Conservation (phyloP, 345 rosid species). For the Aquilaria sinensis region DNA sequence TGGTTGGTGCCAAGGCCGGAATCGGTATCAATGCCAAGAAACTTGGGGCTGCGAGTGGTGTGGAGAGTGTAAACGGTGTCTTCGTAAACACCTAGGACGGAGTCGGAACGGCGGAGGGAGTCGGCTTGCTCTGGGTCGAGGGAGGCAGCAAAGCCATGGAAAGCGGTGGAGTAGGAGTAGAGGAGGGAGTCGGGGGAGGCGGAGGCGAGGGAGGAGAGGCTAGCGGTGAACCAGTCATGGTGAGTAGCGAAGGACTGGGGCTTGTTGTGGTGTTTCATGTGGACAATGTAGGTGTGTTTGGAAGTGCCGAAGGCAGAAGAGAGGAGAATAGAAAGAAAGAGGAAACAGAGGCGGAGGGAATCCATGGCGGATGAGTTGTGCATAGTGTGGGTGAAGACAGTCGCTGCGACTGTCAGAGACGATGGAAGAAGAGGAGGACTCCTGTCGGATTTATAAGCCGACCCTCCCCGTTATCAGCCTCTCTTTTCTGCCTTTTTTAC, state of each 20-base stretch:
- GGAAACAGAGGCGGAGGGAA: conserved; percentile 1
- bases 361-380: conserved; percentile 2
- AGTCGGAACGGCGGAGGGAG: conserved; percentile 32
- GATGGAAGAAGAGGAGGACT: not conserved
- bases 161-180: conserved; percentile 52
- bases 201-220: conserved; percentile 45
- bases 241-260: conserved; percentile 50
- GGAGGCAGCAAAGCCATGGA: conserved; percentile 61
- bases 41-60: conserved; percentile 68
- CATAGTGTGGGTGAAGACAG: not conserved
- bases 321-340: conserved; percentile 18
- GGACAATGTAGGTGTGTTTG: conserved; percentile 67
- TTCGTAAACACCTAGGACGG: conserved; percentile 56
- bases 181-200: conserved; percentile 37
- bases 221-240: conserved; percentile 64
- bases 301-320: conserved; percentile 3
- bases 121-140: conserved; percentile 44
- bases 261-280: conserved; percentile 52
- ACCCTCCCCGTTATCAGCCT: too few relatives aligned
- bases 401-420: conserved; percentile 14
- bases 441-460: conserved; percentile 10
- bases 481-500: too few relatives aligned
- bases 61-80: conserved; percentile 65
- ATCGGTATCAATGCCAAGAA: conserved; percentile 50
- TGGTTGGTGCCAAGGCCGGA: conserved; percentile 25